These are phyloP conservation scores for Ceratobasidium sp. DNA, from an alignment of 1,284 basidiomycete genomes.

Conservation along the genomic window DNA sequence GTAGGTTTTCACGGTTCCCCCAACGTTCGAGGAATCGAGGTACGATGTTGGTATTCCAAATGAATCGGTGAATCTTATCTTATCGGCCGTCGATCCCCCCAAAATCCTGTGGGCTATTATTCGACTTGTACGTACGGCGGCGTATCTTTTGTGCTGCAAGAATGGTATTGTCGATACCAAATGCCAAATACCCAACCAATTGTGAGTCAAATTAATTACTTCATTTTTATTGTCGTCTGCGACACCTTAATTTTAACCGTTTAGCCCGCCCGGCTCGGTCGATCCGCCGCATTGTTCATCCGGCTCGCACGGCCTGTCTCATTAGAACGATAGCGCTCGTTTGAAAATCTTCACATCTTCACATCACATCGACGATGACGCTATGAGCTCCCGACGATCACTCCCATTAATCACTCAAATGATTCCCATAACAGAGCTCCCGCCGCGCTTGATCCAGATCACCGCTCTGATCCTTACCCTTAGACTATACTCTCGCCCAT, in stretches of 20 bases:
- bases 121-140: not conserved
- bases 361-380: not conserved
- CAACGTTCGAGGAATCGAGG: not conserved
- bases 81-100: conserved; percentile 7
- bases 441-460: conserved; percentile 13
- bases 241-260: not conserved
- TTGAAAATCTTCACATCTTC: not conserved
- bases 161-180: too few relatives aligned
- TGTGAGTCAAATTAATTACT: not conserved
- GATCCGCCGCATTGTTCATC: too few relatives aligned
- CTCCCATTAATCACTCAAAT: too few relatives aligned
- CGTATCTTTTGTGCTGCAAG: not conserved
- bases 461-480: too few relatives aligned
- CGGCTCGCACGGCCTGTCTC: too few relatives aligned
- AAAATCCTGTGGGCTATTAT: not conserved
- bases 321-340: too few relatives aligned
- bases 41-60: not conserved
- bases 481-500: too few relatives aligned
- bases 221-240: not conserved
- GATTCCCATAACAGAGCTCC: not conserved
- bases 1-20: too few relatives aligned
- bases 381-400: not conserved
- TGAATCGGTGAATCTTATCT: conserved; percentile 11
- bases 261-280: not conserved
- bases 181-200: not conserved